Evolutionary conservation across 495 filamentous ascomycete species (phyloP), one percentile per base, ranked within the genome.

Genomic region (Xylaria venustula): DNA sequence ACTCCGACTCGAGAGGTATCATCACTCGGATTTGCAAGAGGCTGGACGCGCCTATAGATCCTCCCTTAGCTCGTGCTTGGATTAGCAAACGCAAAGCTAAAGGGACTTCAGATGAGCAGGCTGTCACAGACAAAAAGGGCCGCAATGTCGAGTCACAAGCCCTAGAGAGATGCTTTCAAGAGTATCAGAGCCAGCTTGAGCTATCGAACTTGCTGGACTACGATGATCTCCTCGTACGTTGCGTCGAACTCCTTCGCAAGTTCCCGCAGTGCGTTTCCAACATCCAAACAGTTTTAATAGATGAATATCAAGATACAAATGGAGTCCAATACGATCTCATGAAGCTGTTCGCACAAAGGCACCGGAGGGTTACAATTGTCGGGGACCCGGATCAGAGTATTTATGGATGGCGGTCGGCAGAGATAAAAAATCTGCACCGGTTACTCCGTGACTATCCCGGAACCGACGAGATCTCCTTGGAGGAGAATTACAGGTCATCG

Each of bases 291-390:
- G 92, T 99, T 1, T 77, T 99, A 42, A 94, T 99, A 63, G 95
- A 99, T 67, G 95, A 99, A 67, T 99, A 96, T 63, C 95, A 99
- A 71, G 95, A 99, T 69, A 99, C 95, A 1, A 99, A 99, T 64
- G 78, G 88, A 17, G 87, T 97, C 7, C 95, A 99, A 73, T 99
- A 95, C 65, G 91, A 98, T 52, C 75, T 99, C 47, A 97, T 97
- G 93, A 88, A 86, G 50, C 83, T 96, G 5, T 89, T 99, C 65
- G 92, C 94, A 15, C 82, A 89, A 23, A 70, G 78, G 34, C 79
- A 83, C 46, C 83, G 85, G 55, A 80, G 87, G 17, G 92, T 99
- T 60, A 98, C 94, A 9, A 90, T 97, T 50, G 95, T 99, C 15
- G 94, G 95, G 14, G 94, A 99, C 69, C 95, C 95, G 7, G 94